Evolutionary conservation across 768 basidiomycete genomes (phyloP).

Genomic region (Albatrellus ellisii): DNA sequence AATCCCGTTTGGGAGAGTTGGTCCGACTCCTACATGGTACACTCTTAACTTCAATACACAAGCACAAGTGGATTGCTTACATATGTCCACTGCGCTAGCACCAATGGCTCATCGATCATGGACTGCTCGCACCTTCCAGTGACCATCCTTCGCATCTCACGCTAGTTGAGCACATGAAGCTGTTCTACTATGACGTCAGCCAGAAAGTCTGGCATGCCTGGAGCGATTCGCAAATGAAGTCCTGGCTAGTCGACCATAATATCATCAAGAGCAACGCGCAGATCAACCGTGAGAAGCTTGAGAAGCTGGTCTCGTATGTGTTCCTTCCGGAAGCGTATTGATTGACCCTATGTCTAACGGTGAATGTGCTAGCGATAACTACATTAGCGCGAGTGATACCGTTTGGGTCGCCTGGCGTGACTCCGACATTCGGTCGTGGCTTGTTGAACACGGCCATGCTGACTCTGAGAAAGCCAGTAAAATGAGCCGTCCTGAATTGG

Average conservation of each 20-base stretch:
- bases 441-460: slow-evolving; percentile 60
- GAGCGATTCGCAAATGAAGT: slow-evolving; percentile 65
- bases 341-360: neutral
- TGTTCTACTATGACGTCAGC: slow-evolving; percentile 56
- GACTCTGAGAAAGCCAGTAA: slow-evolving; percentile 30
- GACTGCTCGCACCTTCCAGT: slow-evolving; percentile 50
- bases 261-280: slow-evolving; percentile 62
- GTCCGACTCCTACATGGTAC: slow-evolving; percentile 73
- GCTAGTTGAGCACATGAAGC: slow-evolving; percentile 54
- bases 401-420: slow-evolving; percentile 64
- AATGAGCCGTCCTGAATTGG: slow-evolving; percentile 60
- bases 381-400: slow-evolving; percentile 42
- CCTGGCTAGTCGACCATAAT: slow-evolving; percentile 68
- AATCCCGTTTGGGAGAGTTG: slow-evolving; percentile 49
- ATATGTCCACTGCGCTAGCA: slow-evolving; percentile 28
- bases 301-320: slow-evolving; percentile 53
- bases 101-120: slow-evolving; percentile 74
- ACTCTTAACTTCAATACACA: slow-evolving; percentile 13
- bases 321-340: neutral
- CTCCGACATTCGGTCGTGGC: slow-evolving; percentile 56
- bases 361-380: slow-evolving; percentile 45
- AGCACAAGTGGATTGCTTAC: neutral
- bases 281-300: slow-evolving; percentile 60
- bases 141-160: slow-evolving; percentile 41
- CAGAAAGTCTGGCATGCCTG: slow-evolving; percentile 45